Evolutionary conservation across 1,284 basidiomycete species (phyloP).

Genomic region (Papiliotrema laurentii): DNA sequence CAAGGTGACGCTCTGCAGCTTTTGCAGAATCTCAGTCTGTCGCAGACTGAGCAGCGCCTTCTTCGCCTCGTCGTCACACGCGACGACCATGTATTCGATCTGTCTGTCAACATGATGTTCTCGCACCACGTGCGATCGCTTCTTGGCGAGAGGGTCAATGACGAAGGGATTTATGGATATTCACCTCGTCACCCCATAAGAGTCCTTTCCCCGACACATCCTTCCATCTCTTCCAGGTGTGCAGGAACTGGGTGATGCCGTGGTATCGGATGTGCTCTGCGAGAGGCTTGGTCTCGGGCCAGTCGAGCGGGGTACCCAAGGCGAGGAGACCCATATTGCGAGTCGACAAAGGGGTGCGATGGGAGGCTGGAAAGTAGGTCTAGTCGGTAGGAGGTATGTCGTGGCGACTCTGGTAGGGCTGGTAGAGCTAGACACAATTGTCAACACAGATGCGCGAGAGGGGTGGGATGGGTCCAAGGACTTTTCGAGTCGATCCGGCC

Average conservation of each 20-base stretch:
- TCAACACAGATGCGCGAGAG: too few species aligned
- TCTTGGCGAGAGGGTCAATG: too few species aligned
- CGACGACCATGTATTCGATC: slow-evolving; percentile 96
- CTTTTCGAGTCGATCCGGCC: too few species aligned
- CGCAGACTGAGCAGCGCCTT: slow-evolving; percentile 78
- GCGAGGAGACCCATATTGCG: slow-evolving; percentile 82
- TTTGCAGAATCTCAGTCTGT: slow-evolving; percentile 87
- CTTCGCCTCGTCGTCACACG: slow-evolving; percentile 76
- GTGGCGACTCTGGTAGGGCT: too few species aligned
- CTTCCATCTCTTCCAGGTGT: slow-evolving; percentile 88
- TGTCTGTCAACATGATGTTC: slow-evolving; percentile 37
- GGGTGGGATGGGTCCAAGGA: too few species aligned
- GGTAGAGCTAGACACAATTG: too few species aligned
- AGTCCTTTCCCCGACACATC: slow-evolving; percentile 86
- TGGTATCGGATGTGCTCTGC: slow-evolving; percentile 88
- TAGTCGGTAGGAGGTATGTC: too few species aligned
- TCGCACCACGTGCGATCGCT: background rate
- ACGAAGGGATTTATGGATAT: slow-evolving; percentile 15
- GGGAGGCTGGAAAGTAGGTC: background rate
- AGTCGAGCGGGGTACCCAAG: slow-evolving; percentile 88
- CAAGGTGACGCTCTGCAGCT: slow-evolving; percentile 66
- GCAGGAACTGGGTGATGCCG: slow-evolving; percentile 91
- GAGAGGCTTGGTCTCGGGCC: slow-evolving; percentile 83
- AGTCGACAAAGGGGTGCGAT: background rate
- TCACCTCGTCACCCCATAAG: slow-evolving; percentile 98